A percentile compares a stretch with the other conserved stretches of the same genome.
Conservation (phyloP, 345 rosid species). For the Leavenworthia alabamica region DNA sequence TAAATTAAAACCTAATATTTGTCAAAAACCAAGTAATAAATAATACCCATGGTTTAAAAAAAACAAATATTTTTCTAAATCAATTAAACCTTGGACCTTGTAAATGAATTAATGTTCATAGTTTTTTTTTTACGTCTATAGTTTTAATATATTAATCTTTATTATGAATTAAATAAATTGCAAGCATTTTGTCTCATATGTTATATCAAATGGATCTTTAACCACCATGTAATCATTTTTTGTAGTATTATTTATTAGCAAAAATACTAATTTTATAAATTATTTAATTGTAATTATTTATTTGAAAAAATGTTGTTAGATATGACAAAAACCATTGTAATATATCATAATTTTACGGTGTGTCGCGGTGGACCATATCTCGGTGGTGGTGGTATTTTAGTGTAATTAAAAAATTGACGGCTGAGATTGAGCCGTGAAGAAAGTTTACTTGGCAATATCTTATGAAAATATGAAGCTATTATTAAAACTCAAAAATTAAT, state of each 20-base stretch:
- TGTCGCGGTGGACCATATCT: background rate
- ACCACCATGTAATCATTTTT: conserved; percentile 6
- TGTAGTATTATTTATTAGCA: background rate
- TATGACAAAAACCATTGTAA: too few species aligned
- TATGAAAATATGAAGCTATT: too few species aligned
- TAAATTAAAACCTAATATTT: background rate
- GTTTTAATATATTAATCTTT: too few species aligned
- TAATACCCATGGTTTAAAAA: background rate
- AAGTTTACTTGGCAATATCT: conserved; percentile 12
- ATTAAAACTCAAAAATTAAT: background rate
- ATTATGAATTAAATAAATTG: background rate
- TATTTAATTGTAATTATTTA: background rate
- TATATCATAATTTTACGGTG: background rate
- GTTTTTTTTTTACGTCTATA: background rate
- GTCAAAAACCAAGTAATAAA: background rate
- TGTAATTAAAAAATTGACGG: conserved; percentile 6
- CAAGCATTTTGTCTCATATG: background rate
- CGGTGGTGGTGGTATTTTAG: background rate
- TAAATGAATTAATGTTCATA: background rate
- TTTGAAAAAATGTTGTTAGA: background rate
- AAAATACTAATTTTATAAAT: background rate
- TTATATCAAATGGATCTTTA: background rate
- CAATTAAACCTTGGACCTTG: background rate
- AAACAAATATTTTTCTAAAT: background rate
- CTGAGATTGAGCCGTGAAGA: conserved; percentile 26